These are phyloP conservation scores for Metarhizium anisopliae DNA, from an alignment of 2,329 filamentous ascomycete genomes.

Conservation along the genomic window DNA sequence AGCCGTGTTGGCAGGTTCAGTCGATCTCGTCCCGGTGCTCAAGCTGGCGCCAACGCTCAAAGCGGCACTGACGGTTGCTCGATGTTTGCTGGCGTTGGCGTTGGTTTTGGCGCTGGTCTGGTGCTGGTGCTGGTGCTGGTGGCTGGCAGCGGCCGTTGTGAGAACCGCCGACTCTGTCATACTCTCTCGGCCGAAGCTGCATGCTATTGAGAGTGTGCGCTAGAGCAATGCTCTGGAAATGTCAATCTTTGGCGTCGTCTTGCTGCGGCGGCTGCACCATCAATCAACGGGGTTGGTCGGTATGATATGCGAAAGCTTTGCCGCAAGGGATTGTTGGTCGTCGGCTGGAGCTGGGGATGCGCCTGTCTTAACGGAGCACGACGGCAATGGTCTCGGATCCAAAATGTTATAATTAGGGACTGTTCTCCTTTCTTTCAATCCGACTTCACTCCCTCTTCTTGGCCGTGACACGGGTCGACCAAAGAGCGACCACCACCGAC, in stretches of 20 bases:
- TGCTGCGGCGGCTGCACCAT: too few relatives aligned
- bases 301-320: too few relatives aligned
- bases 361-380: neutral
- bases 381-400: neutral
- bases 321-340: neutral
- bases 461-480: too few relatives aligned
- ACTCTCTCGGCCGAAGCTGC: conserved; percentile 3
- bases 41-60: too few relatives aligned
- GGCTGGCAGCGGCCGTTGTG: conserved; percentile 11
- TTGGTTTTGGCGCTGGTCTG: conserved; percentile 3
- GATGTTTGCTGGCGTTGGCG: too few relatives aligned
- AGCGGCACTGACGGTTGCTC: neutral
- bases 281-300: too few relatives aligned
- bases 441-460: too few relatives aligned
- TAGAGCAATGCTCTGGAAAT: too few relatives aligned
- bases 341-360: neutral
- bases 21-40: too few relatives aligned
- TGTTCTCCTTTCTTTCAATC: neutral
- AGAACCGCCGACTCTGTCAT: conserved; percentile 20
- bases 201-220: neutral
- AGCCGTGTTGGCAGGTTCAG: too few relatives aligned
- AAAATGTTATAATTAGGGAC: neutral
- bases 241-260: too few relatives aligned
- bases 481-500: too few relatives aligned
- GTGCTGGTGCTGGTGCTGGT: conserved; percentile 2